These are phyloP conservation scores for Boletus barrowsii DNA, from an alignment of 768 basidiomycete genomes.

Conservation along the genomic window DNA sequence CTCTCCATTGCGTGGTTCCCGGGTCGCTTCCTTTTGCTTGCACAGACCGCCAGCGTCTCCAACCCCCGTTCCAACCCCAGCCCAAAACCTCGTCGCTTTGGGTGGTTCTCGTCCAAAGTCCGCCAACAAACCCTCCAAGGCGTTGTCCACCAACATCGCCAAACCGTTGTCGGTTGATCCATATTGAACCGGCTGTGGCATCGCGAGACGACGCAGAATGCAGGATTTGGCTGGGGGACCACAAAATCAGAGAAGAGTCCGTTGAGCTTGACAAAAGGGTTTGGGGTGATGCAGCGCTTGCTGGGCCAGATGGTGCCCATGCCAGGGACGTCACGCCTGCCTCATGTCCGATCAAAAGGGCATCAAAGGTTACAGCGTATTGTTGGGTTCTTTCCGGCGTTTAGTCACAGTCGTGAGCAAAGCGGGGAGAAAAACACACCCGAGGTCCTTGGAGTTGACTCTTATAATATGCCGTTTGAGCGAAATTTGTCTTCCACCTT, in stretches of 20 bases:
- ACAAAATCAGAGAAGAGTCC: constrained; percentile 93
- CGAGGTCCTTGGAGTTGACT: constrained; percentile 44
- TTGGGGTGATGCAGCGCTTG: constrained; percentile 25
- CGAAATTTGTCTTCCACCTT: constrained; percentile 83
- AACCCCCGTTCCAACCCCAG: constrained; percentile 94
- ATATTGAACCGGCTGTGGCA: constrained; percentile 56
- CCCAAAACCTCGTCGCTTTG: constrained; percentile 64
- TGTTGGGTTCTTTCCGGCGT: constrained; percentile 38
- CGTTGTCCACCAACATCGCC: constrained; percentile 93
- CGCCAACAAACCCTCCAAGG: constrained; percentile 90
- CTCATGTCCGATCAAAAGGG: constrained; percentile 95
- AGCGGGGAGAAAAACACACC: constrained; percentile 19
- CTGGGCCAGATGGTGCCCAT: constrained; percentile 58
- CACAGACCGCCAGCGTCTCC: constrained; percentile 76
- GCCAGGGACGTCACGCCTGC: constrained; percentile 84
- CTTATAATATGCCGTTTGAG: constrained; percentile 80
- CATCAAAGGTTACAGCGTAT: constrained; percentile 87
- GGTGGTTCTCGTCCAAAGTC: constrained; percentile 61
- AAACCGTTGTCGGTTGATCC: constrained; percentile 89
- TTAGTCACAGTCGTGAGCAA: constrained; percentile 21
- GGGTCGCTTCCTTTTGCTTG: constrained; percentile 14
- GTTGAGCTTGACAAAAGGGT: constrained; percentile 89
- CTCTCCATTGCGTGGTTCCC: constrained; percentile 59
- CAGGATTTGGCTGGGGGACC: constrained; percentile 70
- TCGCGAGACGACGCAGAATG: constrained; percentile 34